These are phyloP conservation scores for Aspergillus ochraceus DNA, from an alignment of 2,329 filamentous ascomycete genomes.

Conservation along the genomic window DNA sequence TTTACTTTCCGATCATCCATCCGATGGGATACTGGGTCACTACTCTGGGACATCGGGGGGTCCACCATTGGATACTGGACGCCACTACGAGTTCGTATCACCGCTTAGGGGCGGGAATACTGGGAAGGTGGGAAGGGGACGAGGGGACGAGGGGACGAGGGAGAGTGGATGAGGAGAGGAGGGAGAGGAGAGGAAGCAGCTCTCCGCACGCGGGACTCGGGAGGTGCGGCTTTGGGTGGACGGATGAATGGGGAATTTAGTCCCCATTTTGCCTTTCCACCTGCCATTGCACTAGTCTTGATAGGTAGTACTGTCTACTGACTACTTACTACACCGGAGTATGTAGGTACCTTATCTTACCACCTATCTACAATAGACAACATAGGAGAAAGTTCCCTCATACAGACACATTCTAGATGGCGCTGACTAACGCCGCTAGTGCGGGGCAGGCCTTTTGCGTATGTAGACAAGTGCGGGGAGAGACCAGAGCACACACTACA, in stretches of 20 bases:
- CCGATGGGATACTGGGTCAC: neutral
- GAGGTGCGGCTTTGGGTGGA: neutral
- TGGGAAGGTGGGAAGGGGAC: neutral
- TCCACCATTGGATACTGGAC: slow-evolving; percentile 1
- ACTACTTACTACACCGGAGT: too few relatives aligned
- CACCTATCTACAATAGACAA: neutral
- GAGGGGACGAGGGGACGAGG: neutral
- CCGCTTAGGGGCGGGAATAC: neutral
- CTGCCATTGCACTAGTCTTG: too few relatives aligned
- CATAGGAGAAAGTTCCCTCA: too few relatives aligned
- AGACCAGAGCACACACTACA: too few relatives aligned
- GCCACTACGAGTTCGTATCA: slow-evolving; percentile 1
- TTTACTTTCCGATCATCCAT: slow-evolving; percentile 1
- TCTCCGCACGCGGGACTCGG: slow-evolving; percentile 14
- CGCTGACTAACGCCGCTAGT: too few relatives aligned
- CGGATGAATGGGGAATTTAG: neutral
- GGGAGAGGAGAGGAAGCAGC: neutral
- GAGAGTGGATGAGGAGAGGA: neutral
- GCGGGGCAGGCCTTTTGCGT: too few relatives aligned
- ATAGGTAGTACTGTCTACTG: neutral
- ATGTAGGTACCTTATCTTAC: neutral
- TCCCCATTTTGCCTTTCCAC: too few relatives aligned
- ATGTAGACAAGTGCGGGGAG: too few relatives aligned
- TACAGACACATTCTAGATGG: too few relatives aligned
- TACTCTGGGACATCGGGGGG: neutral